phyloP scores from a whole-genome alignment of 495 filamentous ascomycete species.

The Chaetomium tenue region DNA sequence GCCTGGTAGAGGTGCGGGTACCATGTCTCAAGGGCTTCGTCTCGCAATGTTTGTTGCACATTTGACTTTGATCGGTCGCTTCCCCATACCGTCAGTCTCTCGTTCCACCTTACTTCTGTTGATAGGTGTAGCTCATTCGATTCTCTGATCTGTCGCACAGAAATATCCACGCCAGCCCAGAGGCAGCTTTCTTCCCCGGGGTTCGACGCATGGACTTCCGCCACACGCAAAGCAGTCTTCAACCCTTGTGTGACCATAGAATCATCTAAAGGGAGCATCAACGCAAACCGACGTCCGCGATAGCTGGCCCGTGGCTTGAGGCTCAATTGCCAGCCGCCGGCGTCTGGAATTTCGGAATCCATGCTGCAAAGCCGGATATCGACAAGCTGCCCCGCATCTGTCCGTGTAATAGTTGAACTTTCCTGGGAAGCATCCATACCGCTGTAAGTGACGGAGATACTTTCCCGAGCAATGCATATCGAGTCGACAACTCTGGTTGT shows the following conservation, averaged over 20 bases:
- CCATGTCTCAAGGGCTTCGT: conserved; percentile 30
- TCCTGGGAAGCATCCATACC: conserved; percentile 1
- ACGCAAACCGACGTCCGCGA: conserved; percentile 12
- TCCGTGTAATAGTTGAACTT: background rate
- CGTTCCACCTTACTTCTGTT: conserved; percentile 32
- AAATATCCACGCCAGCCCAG: conserved; percentile 27
- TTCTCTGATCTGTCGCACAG: conserved; percentile 23
- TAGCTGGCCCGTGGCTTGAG: conserved; percentile 23
- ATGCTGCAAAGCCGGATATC: conserved; percentile 9
- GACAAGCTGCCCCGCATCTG: conserved; percentile 20
- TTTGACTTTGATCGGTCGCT: conserved; percentile 14
- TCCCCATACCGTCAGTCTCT: conserved; percentile 22
- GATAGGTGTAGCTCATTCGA: conserved; percentile 19
- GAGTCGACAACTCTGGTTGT: conserved; percentile 7
- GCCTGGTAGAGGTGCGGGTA: conserved; percentile 25
- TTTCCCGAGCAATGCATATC: conserved; percentile 32
- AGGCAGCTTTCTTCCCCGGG: conserved; percentile 27
- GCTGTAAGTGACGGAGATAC: conserved; percentile 14
- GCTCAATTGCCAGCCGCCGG: conserved; percentile 15
- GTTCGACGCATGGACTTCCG: conserved; percentile 11
- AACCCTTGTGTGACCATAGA: conserved; percentile 8
- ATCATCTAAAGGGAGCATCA: conserved; percentile 13
- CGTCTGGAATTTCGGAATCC: background rate
- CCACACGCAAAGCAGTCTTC: conserved; percentile 20
- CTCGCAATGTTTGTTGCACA: conserved; percentile 26